Percentiles rank a stretch among this genome's conserved stretches.
Conservation (phyloP, 75 land plant species). For the Azolla pinnata region DNA sequence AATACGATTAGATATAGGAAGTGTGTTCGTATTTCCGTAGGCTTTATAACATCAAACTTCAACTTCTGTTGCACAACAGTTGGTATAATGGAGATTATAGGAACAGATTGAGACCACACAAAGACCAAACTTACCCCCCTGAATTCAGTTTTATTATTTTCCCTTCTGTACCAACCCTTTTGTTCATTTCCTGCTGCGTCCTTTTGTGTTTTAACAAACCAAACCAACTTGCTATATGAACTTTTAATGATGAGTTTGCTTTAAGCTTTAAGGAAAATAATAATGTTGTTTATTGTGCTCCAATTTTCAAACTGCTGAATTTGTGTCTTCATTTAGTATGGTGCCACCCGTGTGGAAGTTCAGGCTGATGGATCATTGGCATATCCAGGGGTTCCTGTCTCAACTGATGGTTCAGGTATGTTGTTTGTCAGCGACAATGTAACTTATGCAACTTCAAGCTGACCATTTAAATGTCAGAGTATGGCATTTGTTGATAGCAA, state of each 20-base stretch:
- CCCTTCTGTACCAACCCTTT: not conserved
- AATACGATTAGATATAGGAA: too few relatives aligned
- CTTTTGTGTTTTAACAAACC: not conserved
- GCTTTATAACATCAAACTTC: too few relatives aligned
- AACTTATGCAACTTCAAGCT: too few relatives aligned
- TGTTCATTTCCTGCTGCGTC: not conserved
- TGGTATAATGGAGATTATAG: too few relatives aligned
- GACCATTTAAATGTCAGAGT: too few relatives aligned
- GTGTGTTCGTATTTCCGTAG: too few relatives aligned
- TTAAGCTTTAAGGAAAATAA: not conserved
- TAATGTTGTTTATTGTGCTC: not conserved
- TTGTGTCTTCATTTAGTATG: conserved; percentile 46
- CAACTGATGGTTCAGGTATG: conserved; percentile 43
- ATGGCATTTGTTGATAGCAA: too few relatives aligned
- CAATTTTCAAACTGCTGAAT: not conserved
- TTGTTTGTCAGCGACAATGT: too few relatives aligned
- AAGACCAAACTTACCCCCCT: not conserved
- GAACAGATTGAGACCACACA: too few relatives aligned
- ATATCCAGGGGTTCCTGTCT: conserved; percentile 49
- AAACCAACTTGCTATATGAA: too few relatives aligned
- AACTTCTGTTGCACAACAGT: too few relatives aligned
- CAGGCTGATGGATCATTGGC: conserved; percentile 79
- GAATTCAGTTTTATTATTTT: not conserved
- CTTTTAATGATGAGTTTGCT: too few relatives aligned
- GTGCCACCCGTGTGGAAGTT: conserved; percentile 77